Conservation (phyloP, 345 rosid species). For the Sisymbrium altissimum region DNA sequence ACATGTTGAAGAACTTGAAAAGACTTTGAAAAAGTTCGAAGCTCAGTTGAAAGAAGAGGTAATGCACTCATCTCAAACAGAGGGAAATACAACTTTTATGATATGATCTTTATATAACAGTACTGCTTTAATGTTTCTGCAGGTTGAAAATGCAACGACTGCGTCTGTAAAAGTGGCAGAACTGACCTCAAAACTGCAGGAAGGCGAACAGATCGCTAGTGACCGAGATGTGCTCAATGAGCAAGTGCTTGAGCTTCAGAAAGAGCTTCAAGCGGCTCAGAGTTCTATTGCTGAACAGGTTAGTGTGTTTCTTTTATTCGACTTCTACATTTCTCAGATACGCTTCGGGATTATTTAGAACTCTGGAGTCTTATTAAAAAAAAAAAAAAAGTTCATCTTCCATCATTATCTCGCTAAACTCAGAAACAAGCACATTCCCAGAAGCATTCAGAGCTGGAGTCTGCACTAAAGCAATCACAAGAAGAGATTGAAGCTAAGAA, state of each 20-base stretch:
- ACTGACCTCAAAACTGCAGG: conserved; percentile 49
- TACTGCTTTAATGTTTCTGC: conserved; percentile 7
- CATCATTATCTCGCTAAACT: conserved; percentile 3
- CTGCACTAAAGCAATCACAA: conserved; percentile 54
- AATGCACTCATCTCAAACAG: conserved; percentile 14
- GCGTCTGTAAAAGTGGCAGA: conserved; percentile 38
- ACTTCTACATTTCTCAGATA: conserved; percentile 7
- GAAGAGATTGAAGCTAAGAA: conserved; percentile 66
- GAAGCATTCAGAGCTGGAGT: conserved; percentile 51
- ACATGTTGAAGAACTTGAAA: conserved; percentile 60
- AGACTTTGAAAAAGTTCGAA: conserved; percentile 44
- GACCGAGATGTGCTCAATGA: conserved; percentile 45
- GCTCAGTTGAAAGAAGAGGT: conserved; percentile 58
- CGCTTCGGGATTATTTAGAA: neutral
- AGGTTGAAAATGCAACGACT: conserved; percentile 44
- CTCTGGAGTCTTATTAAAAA: neutral
- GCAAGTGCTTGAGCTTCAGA: conserved; percentile 51
- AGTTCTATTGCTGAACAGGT: conserved; percentile 55
- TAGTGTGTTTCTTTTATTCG: conserved; percentile 13
- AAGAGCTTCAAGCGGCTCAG: conserved; percentile 50
- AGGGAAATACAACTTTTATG: neutral
- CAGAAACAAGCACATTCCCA: conserved; percentile 54
- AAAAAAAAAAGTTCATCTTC: neutral
- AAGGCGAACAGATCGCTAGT: conserved; percentile 34
- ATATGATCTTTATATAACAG: neutral